phyloP scores from a whole-genome alignment of 2,329 filamentous ascomycete genomes.

The Fusarium globosum region DNA sequence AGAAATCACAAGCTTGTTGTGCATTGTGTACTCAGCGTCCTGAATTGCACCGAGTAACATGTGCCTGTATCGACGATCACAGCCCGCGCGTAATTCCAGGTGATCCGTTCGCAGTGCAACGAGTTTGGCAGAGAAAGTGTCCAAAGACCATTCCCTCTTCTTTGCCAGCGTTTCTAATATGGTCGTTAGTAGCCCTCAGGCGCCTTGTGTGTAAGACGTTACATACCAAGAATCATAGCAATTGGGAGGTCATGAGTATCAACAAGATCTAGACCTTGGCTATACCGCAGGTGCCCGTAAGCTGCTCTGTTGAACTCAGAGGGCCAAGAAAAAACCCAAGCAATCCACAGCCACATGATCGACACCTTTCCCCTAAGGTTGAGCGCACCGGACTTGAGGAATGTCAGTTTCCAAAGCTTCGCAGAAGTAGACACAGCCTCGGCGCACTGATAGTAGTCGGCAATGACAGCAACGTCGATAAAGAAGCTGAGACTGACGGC shows the following conservation, averaged over 20 bases:
- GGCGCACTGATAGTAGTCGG: not conserved
- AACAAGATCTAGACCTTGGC: not conserved
- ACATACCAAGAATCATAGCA: not conserved
- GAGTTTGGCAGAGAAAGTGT: not conserved
- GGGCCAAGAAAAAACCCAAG: not conserved
- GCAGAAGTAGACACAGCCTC: not conserved
- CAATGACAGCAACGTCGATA: not conserved
- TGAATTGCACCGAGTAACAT: not conserved
- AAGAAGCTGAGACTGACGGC: not conserved
- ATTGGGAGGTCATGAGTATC: not conserved
- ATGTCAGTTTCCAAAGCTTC: not conserved
- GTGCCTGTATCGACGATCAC: not conserved
- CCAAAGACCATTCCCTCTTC: not conserved
- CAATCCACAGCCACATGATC: not conserved
- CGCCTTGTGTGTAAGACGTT: no score
- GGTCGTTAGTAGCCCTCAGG: no score
- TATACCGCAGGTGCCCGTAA: not conserved
- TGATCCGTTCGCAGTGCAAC: not conserved
- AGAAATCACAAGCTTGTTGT: not conserved
- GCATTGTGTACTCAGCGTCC: fast-evolving
- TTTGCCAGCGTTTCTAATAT: not conserved
- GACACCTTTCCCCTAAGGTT: not conserved
- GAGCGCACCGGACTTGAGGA: no score
- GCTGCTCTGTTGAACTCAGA: fast-evolving
- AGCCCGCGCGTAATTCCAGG: not conserved